These are phyloP conservation scores for Podospora tetraspora DNA, from an alignment of 495 filamentous ascomycete species.

Conservation along the genomic window DNA sequence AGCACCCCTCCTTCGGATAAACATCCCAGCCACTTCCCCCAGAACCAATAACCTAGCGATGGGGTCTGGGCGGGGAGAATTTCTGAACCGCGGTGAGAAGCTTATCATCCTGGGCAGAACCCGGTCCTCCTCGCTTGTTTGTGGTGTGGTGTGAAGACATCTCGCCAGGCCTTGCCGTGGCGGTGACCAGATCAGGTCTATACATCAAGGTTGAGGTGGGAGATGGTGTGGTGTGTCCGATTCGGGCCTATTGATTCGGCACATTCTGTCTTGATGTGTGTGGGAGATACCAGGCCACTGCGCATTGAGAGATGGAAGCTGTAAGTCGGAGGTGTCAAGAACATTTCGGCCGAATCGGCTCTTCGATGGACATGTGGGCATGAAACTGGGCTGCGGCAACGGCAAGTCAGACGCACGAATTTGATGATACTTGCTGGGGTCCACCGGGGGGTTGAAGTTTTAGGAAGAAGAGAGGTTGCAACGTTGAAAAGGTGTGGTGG, in stretches of 20 bases:
- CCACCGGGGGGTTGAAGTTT: no score
- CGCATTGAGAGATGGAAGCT: background rate
- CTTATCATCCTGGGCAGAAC: background rate
- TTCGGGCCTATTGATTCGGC: background rate
- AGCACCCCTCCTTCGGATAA: background rate
- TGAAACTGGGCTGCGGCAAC: no score
- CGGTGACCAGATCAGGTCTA: no score
- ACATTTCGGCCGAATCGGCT: background rate
- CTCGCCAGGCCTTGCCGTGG: background rate
- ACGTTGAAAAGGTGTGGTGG: no score
- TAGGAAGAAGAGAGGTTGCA: no score
- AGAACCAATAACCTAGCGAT: background rate
- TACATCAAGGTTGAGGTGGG: no score
- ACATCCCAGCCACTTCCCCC: background rate
- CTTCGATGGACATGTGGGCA: no score
- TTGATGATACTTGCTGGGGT: no score
- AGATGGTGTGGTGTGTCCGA: background rate
- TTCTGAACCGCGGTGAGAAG: background rate
- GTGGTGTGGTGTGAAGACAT: background rate
- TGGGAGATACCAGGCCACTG: background rate
- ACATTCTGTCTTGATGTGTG: background rate
- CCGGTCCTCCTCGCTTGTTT: background rate
- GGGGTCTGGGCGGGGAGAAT: background rate
- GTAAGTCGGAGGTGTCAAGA: background rate
- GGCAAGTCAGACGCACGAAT: no score